Percentiles rank a stretch among this genome's conserved stretches.
phyloP scores from a whole-genome alignment of 129 eudicot species.

The Kitagawia praeruptora region DNA sequence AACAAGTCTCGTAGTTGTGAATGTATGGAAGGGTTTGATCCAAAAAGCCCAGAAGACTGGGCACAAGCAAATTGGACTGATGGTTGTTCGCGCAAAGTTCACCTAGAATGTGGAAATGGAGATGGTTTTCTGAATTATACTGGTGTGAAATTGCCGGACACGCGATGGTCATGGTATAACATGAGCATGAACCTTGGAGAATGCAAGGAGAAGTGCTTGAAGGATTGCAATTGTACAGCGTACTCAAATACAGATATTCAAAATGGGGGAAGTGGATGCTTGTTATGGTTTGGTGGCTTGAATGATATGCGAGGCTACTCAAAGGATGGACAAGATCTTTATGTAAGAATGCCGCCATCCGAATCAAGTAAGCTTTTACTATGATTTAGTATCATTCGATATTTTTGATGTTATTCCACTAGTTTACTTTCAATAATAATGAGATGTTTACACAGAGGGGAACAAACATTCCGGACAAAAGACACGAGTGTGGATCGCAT shows the following conservation, averaged over 20 bases:
- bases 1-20: neutral
- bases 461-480: neutral
- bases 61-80: slow-evolving; percentile 15
- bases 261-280: slow-evolving; percentile 10
- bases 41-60: slow-evolving; percentile 5
- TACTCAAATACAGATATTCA: slow-evolving; percentile 1
- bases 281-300: slow-evolving; percentile 6
- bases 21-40: slow-evolving; percentile 12
- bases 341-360: neutral
- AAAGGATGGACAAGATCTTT: neutral
- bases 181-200: neutral
- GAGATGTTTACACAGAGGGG: neutral
- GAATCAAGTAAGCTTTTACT: neutral
- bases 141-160: slow-evolving; percentile 17
- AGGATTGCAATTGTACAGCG: slow-evolving; percentile 15
- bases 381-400: neutral
- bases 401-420: neutral
- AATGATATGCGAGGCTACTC: neutral
- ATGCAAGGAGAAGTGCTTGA: slow-evolving; percentile 11
- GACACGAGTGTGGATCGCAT: neutral
- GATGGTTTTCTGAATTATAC: slow-evolving; percentile 8
- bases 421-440: neutral
- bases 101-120: slow-evolving; percentile 3
- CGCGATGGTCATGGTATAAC: neutral
- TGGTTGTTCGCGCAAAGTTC: slow-evolving; percentile 8